Evolutionary conservation across 176 grass and related monocot species (phyloP).

Genomic region (Thalia dealbata): DNA sequence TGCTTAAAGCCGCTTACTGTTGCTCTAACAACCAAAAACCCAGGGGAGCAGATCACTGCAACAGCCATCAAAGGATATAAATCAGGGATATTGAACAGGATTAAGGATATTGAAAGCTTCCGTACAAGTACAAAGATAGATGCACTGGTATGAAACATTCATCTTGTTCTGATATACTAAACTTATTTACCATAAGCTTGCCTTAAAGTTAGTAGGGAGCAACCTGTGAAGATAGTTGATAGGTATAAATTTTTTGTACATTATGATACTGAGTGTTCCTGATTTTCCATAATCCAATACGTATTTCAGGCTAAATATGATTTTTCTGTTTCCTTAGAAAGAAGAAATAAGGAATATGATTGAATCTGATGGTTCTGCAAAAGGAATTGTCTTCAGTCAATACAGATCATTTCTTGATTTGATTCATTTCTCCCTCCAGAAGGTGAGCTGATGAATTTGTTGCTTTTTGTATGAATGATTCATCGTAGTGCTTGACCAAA

Average conservation of each 20-base stretch:
- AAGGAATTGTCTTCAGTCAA: conserved; percentile 95
- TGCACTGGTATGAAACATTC: conserved; percentile 56
- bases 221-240: background rate
- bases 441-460: conserved; percentile 25
- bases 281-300: background rate
- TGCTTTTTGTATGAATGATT: background rate
- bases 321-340: conserved; percentile 30
- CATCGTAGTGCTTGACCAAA: conserved; percentile 5
- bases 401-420: conserved; percentile 92
- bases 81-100: conserved; percentile 69
- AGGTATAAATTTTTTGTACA: background rate
- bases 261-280: background rate
- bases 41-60: conserved; percentile 26
- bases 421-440: conserved; percentile 66
- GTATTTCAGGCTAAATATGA: background rate
- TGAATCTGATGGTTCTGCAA: conserved; percentile 85
- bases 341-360: conserved; percentile 88
- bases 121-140: conserved; percentile 95
- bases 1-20: conserved; percentile 79
- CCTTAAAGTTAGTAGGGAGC: background rate
- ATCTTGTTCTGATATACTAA: background rate
- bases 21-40: conserved; percentile 47
- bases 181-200: background rate
- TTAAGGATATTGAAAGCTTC: conserved; percentile 52
- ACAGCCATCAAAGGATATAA: conserved; percentile 42